Evolutionary conservation across 2,329 filamentous ascomycete genomes (phyloP).

Genomic region (Xylaria sp.): DNA sequence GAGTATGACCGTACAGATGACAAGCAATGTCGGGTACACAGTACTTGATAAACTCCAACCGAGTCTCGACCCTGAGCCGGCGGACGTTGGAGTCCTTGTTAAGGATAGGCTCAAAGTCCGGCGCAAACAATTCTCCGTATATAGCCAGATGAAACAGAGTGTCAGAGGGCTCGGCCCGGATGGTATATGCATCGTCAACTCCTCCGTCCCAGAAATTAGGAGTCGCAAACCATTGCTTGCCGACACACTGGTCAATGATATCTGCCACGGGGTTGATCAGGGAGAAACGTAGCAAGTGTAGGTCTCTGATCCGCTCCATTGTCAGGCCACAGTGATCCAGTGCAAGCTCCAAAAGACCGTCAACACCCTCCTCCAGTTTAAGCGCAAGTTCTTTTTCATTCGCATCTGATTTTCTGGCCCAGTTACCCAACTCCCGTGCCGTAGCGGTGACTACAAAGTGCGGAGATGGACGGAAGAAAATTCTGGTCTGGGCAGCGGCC

Average conservation of each 20-base stretch:
- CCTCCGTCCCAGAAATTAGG: constrained; percentile 20
- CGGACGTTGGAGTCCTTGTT: not conserved
- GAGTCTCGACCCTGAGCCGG: constrained; percentile 30
- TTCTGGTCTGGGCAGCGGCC: constrained; percentile 18
- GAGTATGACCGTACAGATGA: not conserved
- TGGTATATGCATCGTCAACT: constrained; percentile 30
- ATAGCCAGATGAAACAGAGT: constrained; percentile 34
- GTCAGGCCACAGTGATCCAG: constrained; percentile 36
- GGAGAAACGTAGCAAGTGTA: constrained; percentile 33
- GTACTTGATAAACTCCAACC: constrained; percentile 38
- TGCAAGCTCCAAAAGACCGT: constrained; percentile 38
- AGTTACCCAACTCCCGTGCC: constrained; percentile 35
- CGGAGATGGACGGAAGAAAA: constrained; percentile 38
- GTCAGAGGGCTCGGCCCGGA: constrained; percentile 14
- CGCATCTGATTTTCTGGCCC: constrained; percentile 34
- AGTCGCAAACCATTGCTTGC: constrained; percentile 4
- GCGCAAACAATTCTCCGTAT: constrained; percentile 41
- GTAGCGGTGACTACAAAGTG: constrained; percentile 34
- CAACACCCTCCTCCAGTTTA: constrained; percentile 31
- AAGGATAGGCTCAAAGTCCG: constrained; percentile 35
- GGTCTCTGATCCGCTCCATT: constrained; percentile 35
- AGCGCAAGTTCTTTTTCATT: constrained; percentile 34
- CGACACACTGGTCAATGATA: constrained; percentile 33
- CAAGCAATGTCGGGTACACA: constrained; percentile 30
- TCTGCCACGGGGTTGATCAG: constrained; percentile 32